Evolutionary conservation across 2,329 filamentous ascomycete species (phyloP).

Genomic region (Stagonosporopsis vannaccii): DNA sequence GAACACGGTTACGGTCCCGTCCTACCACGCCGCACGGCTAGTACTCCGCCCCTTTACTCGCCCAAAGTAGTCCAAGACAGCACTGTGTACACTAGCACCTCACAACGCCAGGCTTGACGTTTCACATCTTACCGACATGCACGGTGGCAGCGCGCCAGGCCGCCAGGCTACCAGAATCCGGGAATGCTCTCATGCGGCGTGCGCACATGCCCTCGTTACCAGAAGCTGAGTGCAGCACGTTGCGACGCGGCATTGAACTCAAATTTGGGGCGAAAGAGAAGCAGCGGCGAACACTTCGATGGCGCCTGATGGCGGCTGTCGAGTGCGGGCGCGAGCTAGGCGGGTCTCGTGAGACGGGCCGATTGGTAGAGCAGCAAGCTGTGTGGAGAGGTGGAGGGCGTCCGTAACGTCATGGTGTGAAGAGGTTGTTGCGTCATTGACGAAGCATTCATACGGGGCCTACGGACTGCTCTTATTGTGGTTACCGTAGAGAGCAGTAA

Average conservation of each 20-base stretch:
- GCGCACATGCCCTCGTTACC: conserved; percentile 4
- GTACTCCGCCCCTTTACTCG: conserved; percentile 8
- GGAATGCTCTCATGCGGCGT: conserved; percentile 5
- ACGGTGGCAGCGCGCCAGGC: neutral
- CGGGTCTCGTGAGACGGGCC: neutral
- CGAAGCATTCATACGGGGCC: neutral
- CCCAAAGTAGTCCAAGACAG: neutral
- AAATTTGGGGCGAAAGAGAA: conserved; percentile 4
- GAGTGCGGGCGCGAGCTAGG: neutral
- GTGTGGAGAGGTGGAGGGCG: conserved; percentile 4
- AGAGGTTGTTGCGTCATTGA: neutral
- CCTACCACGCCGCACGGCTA: neutral
- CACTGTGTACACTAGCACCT: neutral
- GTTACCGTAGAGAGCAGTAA: neutral
- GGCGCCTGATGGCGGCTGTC: neutral
- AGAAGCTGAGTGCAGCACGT: neutral
- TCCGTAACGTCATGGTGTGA: neutral
- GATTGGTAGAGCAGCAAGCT: neutral
- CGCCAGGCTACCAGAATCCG: neutral
- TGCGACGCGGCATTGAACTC: conserved; percentile 2
- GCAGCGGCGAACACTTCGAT: conserved; percentile 3
- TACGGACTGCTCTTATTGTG: neutral
- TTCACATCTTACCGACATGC: conserved; percentile 8
- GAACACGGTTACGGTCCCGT: neutral
- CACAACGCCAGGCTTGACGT: neutral